phyloP scores from a whole-genome alignment of 768 basidiomycete species.

The Amanita rimosa region DNA sequence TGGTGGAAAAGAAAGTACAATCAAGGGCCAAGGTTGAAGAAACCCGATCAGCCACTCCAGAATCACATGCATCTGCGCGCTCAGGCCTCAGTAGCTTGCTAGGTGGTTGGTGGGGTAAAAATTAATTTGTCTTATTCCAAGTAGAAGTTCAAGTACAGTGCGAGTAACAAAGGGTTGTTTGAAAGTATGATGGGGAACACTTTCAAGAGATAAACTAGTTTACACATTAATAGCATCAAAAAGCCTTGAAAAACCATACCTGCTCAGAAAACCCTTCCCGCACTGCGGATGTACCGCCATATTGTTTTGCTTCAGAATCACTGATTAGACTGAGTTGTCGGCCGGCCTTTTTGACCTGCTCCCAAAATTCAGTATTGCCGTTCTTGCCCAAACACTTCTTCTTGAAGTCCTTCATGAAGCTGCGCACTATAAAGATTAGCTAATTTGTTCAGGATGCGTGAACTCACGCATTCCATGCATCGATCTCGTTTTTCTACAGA shows the following conservation, averaged over 20 bases:
- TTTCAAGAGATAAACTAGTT: conserved; percentile 1
- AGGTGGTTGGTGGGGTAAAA: conserved; percentile 77
- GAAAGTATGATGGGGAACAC: background rate
- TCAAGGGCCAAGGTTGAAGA: conserved; percentile 50
- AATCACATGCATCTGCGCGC: conserved; percentile 28
- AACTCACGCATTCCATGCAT: conserved; percentile 67
- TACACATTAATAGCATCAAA: background rate
- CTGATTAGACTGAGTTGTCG: conserved; percentile 50
- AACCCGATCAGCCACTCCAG: conserved; percentile 35
- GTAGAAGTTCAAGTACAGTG: background rate
- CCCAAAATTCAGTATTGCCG: conserved; percentile 66
- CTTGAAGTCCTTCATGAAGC: conserved; percentile 53
- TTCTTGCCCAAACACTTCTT: conserved; percentile 38
- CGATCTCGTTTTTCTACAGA: conserved; percentile 68
- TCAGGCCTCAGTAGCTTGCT: conserved; percentile 57
- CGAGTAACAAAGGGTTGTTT: background rate
- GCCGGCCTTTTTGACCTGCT: conserved; percentile 36
- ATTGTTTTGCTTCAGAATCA: conserved; percentile 44
- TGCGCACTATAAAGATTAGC: conserved; percentile 14
- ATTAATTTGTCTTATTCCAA: conserved; percentile 11
- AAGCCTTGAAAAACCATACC: conserved; percentile 26
- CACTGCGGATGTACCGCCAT: conserved; percentile 46
- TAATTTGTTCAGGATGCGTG: background rate
- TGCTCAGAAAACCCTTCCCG: conserved; percentile 41
- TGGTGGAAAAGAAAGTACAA: conserved; percentile 33